Conservation (phyloP, 1,139 yeast genomes). For the Candida tropicalis region DNA sequence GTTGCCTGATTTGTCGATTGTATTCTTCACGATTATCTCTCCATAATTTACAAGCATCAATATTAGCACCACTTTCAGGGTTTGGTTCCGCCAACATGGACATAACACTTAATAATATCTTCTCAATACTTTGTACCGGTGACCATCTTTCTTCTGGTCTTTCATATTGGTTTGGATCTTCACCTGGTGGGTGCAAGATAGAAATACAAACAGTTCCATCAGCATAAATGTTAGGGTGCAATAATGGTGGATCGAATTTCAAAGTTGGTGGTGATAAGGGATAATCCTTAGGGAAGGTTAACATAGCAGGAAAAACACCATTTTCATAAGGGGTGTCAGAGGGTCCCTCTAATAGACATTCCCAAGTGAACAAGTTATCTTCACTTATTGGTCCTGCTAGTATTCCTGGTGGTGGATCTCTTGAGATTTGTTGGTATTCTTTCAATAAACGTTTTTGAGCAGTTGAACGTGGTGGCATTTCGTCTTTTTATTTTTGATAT, state of each 20-base stretch:
- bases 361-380: constrained; percentile 85
- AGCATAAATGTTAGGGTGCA: constrained; percentile 91
- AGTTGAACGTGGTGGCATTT: constrained; percentile 57
- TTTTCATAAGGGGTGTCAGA: constrained; percentile 91
- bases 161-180: constrained; percentile 95
- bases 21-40: constrained; percentile 76
- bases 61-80: constrained; percentile 94
- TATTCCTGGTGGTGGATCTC: constrained; percentile 93
- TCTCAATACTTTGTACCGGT: constrained; percentile 95
- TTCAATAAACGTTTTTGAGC: constrained; percentile 86
- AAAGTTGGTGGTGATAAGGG: constrained; percentile 90
- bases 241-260: constrained; percentile 79
- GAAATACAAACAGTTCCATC: constrained; percentile 97
- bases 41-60: constrained; percentile 96
- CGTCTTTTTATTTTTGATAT: too few relatives aligned
- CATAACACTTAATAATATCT: constrained; percentile 87
- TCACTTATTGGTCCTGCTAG: constrained; percentile 90
- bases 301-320: constrained; percentile 84
- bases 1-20: constrained; percentile 61
- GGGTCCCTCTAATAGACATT: constrained; percentile 90
- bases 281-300: constrained; percentile 86
- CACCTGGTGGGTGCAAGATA: constrained; percentile 93
- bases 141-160: constrained; percentile 97
- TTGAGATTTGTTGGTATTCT: constrained; percentile 82
- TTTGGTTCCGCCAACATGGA: constrained; percentile 98